Base-by-base conservation (phyloP, 1,284 basidiomycete species). In the Moniliella sp. region DNA sequence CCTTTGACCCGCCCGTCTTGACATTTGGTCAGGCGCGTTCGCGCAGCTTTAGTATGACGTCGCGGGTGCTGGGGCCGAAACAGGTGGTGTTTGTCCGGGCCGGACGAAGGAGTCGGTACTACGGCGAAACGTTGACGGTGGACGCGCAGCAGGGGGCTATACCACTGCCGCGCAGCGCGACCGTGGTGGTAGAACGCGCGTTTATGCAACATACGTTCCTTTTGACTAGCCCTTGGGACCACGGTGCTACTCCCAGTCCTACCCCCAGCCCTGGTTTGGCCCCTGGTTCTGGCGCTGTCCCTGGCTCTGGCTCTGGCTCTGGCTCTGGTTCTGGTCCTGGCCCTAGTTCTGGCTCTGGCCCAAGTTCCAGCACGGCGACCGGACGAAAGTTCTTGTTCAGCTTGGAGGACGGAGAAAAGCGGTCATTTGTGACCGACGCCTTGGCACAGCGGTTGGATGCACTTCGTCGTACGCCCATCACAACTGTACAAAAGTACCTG, bases 1-100 rank as follows among this genome's bases (percentile, higher is more conserved):
- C 33, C 14, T 51, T 53, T 28, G 48, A 55, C 14, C 56, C 56
- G 10, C 48, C 51, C 1, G 34, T 59, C 5, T 34, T 59, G 14
- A 43, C 48, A 0, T 59, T 59, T 29, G 30, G 36, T 4, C 17
- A 21, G 1, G 25, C 35, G n/a, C 39, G 40, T 26, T 35, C 40
- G 17, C 39, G 45, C 12, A 42, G 35, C 5, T 59, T 57, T 33
- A 48, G 42, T 3, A 46, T 59, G 34, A 46, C 43, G 34, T 42
- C 43, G 23, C 43, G 44, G 12, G 31, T 32, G 8, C 39, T 55
- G 1, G 56, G 55, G 3, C 18, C 42, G 1, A 42, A 46, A 27
- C 41, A 47, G 19, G 28, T 53, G 5, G 38, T 50, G 4, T 57
- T 56, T 36, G 43, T 59, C 14, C 21, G 21, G 8, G 21, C 21